Conservation (phyloP, 163 green algal genomes). For the Chlamydomonas reinhardtii region DNA sequence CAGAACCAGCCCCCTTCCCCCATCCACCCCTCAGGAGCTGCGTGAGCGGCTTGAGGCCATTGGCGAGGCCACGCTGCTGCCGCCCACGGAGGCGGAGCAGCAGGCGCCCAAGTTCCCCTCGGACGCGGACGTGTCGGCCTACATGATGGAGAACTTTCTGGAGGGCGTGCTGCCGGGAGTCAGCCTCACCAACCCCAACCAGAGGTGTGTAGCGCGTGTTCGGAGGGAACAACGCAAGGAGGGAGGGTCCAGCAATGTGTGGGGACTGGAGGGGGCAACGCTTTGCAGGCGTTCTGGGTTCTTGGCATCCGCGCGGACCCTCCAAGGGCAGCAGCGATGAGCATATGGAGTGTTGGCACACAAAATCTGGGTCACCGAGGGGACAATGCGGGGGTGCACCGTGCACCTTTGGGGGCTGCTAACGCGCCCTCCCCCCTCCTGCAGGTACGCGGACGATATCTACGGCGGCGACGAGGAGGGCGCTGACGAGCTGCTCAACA, state of each 20-base stretch:
- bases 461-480: constrained; percentile 33
- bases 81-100: constrained; percentile 48
- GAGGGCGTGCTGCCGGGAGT: constrained; percentile 57
- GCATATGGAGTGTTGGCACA: too few species aligned
- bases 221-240: too few species aligned
- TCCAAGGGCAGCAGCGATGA: too few species aligned
- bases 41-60: constrained; percentile 50
- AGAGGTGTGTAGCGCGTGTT: constrained; percentile 5
- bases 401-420: too few species aligned
- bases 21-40: constrained; percentile 16
- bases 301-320: too few species aligned
- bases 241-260: too few species aligned
- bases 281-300: too few species aligned
- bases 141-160: constrained; percentile 38
- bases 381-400: too few species aligned
- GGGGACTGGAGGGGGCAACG: too few species aligned
- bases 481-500: constrained; percentile 28
- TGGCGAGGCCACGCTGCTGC: constrained; percentile 61
- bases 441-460: constrained; percentile 56
- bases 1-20: too few species aligned
- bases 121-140: not conserved
- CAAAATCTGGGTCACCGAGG: too few species aligned
- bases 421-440: too few species aligned
- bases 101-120: constrained; percentile 13
- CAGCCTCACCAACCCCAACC: not conserved